Evolutionary conservation across 345 rosid genomes (phyloP).

Genomic region (Salix udensis): DNA sequence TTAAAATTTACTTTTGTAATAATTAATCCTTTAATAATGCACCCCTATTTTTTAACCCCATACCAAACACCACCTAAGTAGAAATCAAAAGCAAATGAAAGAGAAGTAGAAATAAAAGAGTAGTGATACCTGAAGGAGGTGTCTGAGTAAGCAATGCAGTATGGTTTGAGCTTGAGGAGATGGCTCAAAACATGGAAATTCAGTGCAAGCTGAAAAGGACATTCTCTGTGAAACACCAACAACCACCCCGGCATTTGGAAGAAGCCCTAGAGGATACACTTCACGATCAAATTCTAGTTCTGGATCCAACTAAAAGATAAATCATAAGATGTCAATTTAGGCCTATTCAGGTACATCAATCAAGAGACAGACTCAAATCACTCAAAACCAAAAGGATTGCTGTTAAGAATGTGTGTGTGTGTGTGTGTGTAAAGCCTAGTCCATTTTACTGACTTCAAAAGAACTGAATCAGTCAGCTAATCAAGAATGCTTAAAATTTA

Average conservation of each 20-base stretch:
- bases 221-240: slow-evolving; percentile 94
- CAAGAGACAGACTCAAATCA: slow-evolving; percentile 11
- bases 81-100: not conserved
- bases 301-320: slow-evolving; percentile 74
- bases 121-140: slow-evolving; percentile 89
- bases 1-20: not conserved
- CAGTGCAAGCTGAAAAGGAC: slow-evolving; percentile 96
- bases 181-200: slow-evolving; percentile 97
- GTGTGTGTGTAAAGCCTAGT: not conserved
- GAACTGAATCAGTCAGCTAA: not conserved
- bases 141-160: slow-evolving; percentile 93
- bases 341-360: slow-evolving; percentile 3
- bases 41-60: not conserved
- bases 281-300: slow-evolving; percentile 98
- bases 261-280: slow-evolving; percentile 92
- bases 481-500: not conserved
- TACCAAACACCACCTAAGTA: not conserved
- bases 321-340: slow-evolving; percentile 12
- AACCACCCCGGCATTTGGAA: slow-evolving; percentile 93
- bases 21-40: not conserved
- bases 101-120: not conserved
- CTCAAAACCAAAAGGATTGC: not conserved
- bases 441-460: slow-evolving; percentile 1
- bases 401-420: not conserved
- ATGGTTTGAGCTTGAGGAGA: slow-evolving; percentile 98